These are phyloP conservation scores for Leishmania martiniquensis DNA, from an alignment of 208 protist species.

Conservation along the genomic window DNA sequence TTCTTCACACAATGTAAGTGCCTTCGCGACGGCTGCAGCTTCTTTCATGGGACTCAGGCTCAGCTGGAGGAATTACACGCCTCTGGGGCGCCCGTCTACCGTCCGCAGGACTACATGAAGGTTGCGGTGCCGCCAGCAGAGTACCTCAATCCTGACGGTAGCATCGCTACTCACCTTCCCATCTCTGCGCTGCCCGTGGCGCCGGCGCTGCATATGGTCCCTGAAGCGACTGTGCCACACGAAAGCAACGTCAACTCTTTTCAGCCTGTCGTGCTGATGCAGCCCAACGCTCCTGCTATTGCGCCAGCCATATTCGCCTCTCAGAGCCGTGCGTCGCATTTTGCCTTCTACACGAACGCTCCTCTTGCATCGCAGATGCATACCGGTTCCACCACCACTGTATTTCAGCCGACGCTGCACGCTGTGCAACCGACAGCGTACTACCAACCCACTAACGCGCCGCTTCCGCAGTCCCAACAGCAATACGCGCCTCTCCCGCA, in stretches of 20 bases:
- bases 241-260: conserved; percentile 33
- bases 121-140: conserved; percentile 54
- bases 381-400: conserved; percentile 9
- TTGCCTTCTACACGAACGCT: conserved; percentile 25
- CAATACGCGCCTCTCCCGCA: conserved; percentile 2
- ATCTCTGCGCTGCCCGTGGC: conserved; percentile 6
- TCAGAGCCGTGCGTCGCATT: conserved; percentile 10
- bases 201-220: conserved; percentile 21
- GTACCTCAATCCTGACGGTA: conserved; percentile 43
- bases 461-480: conserved; percentile 11
- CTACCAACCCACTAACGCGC: conserved; percentile 17
- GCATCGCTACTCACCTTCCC: conserved; percentile 25
- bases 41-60: conserved; percentile 73
- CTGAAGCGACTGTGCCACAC: conserved; percentile 11
- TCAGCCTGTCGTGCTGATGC: conserved; percentile 25
- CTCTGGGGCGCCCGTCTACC: conserved; percentile 44
- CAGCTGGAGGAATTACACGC: conserved; percentile 64
- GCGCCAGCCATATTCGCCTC: conserved; percentile 17
- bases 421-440: conserved; percentile 21
- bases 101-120: conserved; percentile 78
- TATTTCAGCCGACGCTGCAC: conserved; percentile 13
- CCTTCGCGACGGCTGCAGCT: conserved; percentile 69
- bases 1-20: conserved; percentile 76
- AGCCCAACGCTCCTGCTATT: conserved; percentile 24
- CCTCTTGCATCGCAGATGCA: conserved; percentile 13